These are phyloP conservation scores for Pholiota conissans DNA, from an alignment of 768 basidiomycete species.

Conservation along the genomic window DNA sequence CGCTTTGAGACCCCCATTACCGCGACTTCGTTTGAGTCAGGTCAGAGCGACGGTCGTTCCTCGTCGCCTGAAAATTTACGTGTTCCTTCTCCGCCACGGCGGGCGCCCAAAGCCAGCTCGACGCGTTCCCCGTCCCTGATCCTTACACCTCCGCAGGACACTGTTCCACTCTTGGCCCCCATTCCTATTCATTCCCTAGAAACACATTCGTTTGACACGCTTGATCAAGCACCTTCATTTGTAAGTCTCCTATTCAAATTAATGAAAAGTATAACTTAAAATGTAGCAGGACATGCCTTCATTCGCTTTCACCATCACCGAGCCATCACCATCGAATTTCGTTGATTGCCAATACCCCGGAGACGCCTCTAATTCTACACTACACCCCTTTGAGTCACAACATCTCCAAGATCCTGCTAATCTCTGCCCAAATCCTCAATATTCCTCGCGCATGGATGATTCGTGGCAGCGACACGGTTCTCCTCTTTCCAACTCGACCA, in stretches of 20 bases:
- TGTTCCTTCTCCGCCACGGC: not conserved
- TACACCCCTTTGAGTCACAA: slow-evolving; percentile 9
- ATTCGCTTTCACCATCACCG: slow-evolving; percentile 37
- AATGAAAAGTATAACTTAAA: not conserved
- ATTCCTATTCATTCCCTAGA: slow-evolving; percentile 19
- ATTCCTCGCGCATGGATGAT: slow-evolving; percentile 27
- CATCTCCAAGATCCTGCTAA: slow-evolving; percentile 10
- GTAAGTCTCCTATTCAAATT: slow-evolving; percentile 31
- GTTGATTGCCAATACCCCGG: slow-evolving; percentile 11
- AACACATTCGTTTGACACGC: slow-evolving; percentile 31
- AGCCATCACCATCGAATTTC: slow-evolving; percentile 12
- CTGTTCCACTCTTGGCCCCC: not conserved
- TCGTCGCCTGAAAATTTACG: slow-evolving; percentile 4
- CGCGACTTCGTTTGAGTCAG: slow-evolving; percentile 38
- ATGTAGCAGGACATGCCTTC: slow-evolving; percentile 35
- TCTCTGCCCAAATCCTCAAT: slow-evolving; percentile 38
- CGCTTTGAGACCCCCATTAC: slow-evolving; percentile 76
- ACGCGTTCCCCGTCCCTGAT: slow-evolving; percentile 6
- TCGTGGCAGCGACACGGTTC: slow-evolving; percentile 44
- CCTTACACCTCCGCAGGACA: slow-evolving; percentile 3
- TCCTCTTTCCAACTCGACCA: slow-evolving; percentile 33
- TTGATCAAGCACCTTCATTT: slow-evolving; percentile 40
- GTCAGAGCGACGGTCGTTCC: slow-evolving; percentile 19
- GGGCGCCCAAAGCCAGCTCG: not conserved
- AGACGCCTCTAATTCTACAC: not conserved